These are phyloP conservation scores for Phytophthora meadii DNA, from an alignment of 352 stramenopile genomes.

Conservation along the genomic window DNA sequence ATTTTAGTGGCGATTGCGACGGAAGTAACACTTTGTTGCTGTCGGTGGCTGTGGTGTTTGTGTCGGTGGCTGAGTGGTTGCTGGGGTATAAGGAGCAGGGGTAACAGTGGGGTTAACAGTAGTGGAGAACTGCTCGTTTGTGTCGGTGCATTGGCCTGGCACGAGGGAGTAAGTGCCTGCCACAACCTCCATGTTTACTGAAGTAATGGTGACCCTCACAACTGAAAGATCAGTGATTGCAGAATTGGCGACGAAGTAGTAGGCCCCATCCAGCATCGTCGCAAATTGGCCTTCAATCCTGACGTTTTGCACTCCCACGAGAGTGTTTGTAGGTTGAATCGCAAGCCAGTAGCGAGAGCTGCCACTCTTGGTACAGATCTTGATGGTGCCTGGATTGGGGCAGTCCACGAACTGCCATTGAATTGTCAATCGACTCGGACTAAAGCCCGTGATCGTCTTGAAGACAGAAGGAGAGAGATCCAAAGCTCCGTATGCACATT, in stretches of 20 bases:
- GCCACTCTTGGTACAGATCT: slow-evolving; percentile 50
- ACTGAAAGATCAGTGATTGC: slow-evolving; percentile 17
- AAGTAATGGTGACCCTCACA: slow-evolving; percentile 42
- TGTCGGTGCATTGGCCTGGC: slow-evolving; percentile 40
- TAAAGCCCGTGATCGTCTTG: slow-evolving; percentile 37
- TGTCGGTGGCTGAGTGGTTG: background rate
- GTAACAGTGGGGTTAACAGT: background rate
- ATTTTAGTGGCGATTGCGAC: slow-evolving; percentile 12
- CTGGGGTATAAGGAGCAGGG: background rate
- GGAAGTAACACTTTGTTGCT: slow-evolving; percentile 16
- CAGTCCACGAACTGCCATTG: slow-evolving; percentile 57
- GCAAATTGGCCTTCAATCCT: slow-evolving; percentile 40
- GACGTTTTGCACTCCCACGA: slow-evolving; percentile 44
- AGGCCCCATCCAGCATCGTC: slow-evolving; percentile 36
- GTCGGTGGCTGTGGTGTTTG: background rate
- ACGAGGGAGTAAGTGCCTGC: slow-evolving; percentile 33
- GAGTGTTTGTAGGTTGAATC: slow-evolving; percentile 48
- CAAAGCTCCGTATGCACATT: slow-evolving; percentile 48
- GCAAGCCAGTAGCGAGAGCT: slow-evolving; percentile 47
- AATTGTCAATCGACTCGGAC: slow-evolving; percentile 36
- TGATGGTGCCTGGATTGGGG: slow-evolving; percentile 33
- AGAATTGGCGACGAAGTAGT: slow-evolving; percentile 45
- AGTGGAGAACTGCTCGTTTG: slow-evolving; percentile 37
- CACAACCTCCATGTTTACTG: slow-evolving; percentile 37
- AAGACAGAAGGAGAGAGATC: slow-evolving; percentile 44